Evolutionary conservation across 495 filamentous ascomycete genomes (phyloP).

Genomic region (Penicillium simplicissimum): DNA sequence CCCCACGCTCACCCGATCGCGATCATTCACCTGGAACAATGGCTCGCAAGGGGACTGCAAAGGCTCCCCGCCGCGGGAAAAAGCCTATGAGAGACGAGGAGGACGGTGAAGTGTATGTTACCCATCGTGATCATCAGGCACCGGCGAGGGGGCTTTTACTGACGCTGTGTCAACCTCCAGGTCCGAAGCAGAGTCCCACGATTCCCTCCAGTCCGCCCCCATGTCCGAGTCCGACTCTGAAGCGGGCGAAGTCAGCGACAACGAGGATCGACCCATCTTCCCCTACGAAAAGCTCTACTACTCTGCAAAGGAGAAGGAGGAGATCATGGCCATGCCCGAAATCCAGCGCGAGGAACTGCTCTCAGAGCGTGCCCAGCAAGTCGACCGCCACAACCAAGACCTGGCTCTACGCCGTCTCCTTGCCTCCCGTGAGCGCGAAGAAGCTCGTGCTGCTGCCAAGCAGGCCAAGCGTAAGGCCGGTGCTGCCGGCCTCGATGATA

Average conservation of each 20-base stretch:
- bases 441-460: conserved; percentile 52
- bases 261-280: conserved; percentile 65
- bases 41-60: conserved; percentile 50
- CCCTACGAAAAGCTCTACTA: conserved; percentile 87
- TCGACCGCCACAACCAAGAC: conserved; percentile 79
- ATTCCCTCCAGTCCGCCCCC: conserved; percentile 77
- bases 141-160: conserved; percentile 8
- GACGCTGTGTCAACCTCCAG: conserved; percentile 36
- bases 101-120: conserved; percentile 82
- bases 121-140: not conserved
- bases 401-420: conserved; percentile 79
- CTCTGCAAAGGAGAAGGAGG: conserved; percentile 72
- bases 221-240: conserved; percentile 79
- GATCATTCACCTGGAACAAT: conserved; percentile 37
- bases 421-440: conserved; percentile 64
- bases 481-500: conserved; percentile 69
- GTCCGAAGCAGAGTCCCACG: conserved; percentile 64
- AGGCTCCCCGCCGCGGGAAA: conserved; percentile 44
- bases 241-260: conserved; percentile 49
- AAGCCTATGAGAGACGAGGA: conserved; percentile 60
- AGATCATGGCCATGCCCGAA: conserved; percentile 85
- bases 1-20: conserved; percentile 37
- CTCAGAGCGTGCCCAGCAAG: conserved; percentile 80
- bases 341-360: conserved; percentile 87
- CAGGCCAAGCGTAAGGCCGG: conserved; percentile 81